Base-by-base conservation (phyloP, 2,329 filamentous ascomycete species). In the Didymella pinodella region DNA sequence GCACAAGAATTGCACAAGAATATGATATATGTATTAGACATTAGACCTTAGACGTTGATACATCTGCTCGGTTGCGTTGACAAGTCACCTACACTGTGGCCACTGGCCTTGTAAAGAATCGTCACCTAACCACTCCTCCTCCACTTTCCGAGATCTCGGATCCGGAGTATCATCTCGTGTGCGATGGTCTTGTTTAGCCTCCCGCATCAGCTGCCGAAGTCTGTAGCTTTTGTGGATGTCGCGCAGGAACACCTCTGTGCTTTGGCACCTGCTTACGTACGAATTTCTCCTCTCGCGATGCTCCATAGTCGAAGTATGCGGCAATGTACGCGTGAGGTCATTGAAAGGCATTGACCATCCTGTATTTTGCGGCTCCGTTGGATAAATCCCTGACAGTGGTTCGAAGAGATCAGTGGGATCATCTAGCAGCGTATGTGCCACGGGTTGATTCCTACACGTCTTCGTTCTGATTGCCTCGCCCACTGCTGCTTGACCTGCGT, bases 191-290 rank as follows among this genome's bases (percentile, higher is more conserved):
- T 29, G n/a, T 28, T 25, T 22, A 38, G 18, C 12, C 22, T 20
- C 7, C 41, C 20, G 22, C 22, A 20, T 20, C 16, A 44, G 41
- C 41, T 44, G 22, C 22, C 41, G 41, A 6, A 20, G 28, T 16
- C 22, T 57, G n/a, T 16, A 18, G 22, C 18, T 44, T n/a, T 43
- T 43, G 2, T 29, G 43, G 4, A 57, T n/a, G 14, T 32, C 34
- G 11, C 44, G 43, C 22, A 52, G 14, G n/a, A 57, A 48, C 0
- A 18, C 36, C 18, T 57, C 54, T 14, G 54, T 29, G 16, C 48
- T 48, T 3, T n/a, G 20, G 34, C 44, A 52, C 18, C 43, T 48
- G 11, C 25, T 22, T 7, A 54, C 43, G 29, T 31, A 47, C 2
- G 51, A 54, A 4, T 18, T 26, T n/a, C 14, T 40, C 4, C 34